Base-by-base conservation (phyloP, 371 early-diverging fungal genomes). In the Lichtheimia ramosa region DNA sequence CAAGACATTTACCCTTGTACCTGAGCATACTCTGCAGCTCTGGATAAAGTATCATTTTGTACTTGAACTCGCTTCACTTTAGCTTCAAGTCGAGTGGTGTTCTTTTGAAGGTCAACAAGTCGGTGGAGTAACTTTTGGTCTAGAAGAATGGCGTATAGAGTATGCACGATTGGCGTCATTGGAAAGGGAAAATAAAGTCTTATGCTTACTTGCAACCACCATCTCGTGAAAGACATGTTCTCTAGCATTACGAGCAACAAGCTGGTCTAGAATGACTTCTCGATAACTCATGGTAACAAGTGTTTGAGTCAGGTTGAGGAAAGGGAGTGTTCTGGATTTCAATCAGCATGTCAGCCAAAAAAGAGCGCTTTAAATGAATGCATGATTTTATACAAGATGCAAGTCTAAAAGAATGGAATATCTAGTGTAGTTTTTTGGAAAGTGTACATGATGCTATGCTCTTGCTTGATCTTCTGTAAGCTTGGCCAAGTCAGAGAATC, bases 401-500 rank as follows among this genome's bases (percentile, higher is more conserved):
- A 34, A 34, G 34, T 34, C 34, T 34, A 34, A 34, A 8, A 34
- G 10, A 8, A 4, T 27, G 27, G 27, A 7, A 27, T 27, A 27
- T 27, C 27, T 27, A 27, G 4, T 27, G n/a, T n/a, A n/a, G n/a
- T n/a, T n/a, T n/a, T n/a, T n/a, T 34, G 34, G 0, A 8, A 8
- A 8, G 34, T 8, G 5, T 34, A 34, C 10, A 8, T 34, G 10
- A 8, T 34, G 34, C 34, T 8, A 34, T 34, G 34, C 8, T 8
- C 2, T 10, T 34, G 10, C 2, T 34, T 3, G 27, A 3, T 25
- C 3, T 25, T 25, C n/a, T n/a, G n/a, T n/a, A n/a, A 8, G 34
- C 8, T 34, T 4, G 34, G 34, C 62, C 5, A 86, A 48, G 1
- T 73, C 69, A 51, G 75, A 76, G 63, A 87, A 86, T n/a, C 89